Percentiles rank a stretch among this genome's conserved stretches.
phyloP scores from a whole-genome alignment of 345 rosid genomes.

The Salix dunnii region DNA sequence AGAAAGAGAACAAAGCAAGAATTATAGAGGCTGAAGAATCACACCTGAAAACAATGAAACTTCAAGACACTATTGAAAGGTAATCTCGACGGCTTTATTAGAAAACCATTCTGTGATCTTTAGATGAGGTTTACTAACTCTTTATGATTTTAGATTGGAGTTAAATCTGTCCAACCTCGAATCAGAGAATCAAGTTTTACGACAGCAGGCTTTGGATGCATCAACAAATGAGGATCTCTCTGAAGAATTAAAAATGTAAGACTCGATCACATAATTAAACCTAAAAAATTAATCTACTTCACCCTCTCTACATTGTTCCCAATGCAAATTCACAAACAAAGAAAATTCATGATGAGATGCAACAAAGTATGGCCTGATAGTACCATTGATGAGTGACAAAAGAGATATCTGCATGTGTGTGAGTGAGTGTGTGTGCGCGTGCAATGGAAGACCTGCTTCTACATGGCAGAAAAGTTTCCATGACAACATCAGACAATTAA shows the following conservation, averaged over 20 bases:
- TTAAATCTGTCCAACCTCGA: constrained; percentile 51
- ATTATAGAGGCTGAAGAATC: constrained; percentile 49
- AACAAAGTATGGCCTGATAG: not conserved
- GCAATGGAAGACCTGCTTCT: not conserved
- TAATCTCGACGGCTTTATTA: constrained; percentile 12
- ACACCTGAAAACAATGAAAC: constrained; percentile 40
- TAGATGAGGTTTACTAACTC: constrained; percentile 7
- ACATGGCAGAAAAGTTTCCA: not conserved
- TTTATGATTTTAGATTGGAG: constrained; percentile 40
- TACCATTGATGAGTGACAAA: not conserved
- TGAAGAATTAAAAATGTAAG: constrained; percentile 43
- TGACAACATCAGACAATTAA: not conserved
- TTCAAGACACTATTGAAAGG: constrained; percentile 50
- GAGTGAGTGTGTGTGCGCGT: not conserved
- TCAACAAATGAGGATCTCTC: constrained; percentile 39
- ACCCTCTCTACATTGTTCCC: not conserved
- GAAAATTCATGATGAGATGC: not conserved
- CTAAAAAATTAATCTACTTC: not conserved
- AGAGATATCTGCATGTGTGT: not conserved
- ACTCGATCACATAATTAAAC: not conserved
- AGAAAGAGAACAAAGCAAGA: constrained; percentile 38
- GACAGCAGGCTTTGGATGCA: constrained; percentile 56
- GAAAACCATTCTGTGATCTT: constrained; percentile 6
- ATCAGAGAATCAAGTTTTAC: constrained; percentile 67
- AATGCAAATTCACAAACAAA: not conserved